phyloP scores from a whole-genome alignment of 768 basidiomycete genomes.

The Russula earlei region DNA sequence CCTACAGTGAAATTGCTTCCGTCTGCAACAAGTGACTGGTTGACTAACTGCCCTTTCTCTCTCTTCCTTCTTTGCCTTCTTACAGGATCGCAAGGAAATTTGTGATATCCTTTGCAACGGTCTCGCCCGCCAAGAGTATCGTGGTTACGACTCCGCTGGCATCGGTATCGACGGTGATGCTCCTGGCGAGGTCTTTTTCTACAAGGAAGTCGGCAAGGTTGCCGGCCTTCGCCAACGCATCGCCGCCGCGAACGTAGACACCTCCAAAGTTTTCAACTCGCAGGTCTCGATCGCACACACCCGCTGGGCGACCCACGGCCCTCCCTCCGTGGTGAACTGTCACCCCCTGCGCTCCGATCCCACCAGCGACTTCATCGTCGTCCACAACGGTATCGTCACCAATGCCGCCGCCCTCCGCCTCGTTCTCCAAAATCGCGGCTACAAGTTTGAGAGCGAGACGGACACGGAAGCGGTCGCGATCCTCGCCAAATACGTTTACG shows the following conservation, averaged over 20 bases:
- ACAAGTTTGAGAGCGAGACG: constrained; percentile 88
- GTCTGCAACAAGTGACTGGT: too few species aligned
- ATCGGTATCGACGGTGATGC: constrained; percentile 88
- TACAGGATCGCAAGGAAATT: constrained; percentile 43
- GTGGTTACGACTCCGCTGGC: constrained; percentile 96
- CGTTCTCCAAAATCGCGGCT: constrained; percentile 93
- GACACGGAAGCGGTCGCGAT: constrained; percentile 98
- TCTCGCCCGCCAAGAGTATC: constrained; percentile 91
- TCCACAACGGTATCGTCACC: constrained; percentile 99
- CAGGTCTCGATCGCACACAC: constrained; percentile 99
- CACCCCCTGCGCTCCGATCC: constrained; percentile 88
- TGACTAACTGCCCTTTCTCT: background rate
- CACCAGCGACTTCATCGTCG: constrained; percentile 76
- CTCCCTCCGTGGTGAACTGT: constrained; percentile 81
- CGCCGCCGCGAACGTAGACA: constrained; percentile 57
- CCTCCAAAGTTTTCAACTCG: constrained; percentile 64
- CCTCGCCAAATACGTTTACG: constrained; percentile 92
- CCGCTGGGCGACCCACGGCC: constrained; percentile 98
- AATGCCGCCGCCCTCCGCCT: constrained; percentile 81
- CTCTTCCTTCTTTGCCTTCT: too few species aligned
- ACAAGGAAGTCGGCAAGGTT: constrained; percentile 99
- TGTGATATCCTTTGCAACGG: constrained; percentile 87
- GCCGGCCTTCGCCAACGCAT: constrained; percentile 87
- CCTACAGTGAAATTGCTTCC: too few species aligned
- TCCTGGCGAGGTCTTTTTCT: constrained; percentile 63